Evolutionary conservation across 495 filamentous ascomycete species (phyloP), one percentile per base, ranked within the genome.

Genomic region (Tuber borchii): DNA sequence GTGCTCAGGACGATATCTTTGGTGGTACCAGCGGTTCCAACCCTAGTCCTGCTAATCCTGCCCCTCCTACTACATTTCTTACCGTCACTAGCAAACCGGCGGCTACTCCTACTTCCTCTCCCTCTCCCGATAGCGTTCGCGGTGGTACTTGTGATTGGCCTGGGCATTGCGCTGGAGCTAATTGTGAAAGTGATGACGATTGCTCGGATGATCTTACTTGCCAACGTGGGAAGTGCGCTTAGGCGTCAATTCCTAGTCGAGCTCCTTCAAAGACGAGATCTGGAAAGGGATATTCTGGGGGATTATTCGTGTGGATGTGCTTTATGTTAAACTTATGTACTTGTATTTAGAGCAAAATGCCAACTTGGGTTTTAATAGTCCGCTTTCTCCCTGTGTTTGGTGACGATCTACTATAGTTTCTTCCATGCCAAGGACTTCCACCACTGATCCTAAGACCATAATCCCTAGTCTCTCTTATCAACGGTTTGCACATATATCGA

Each of bases 1-100:
- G 87, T 42, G 82, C 87, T 4, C 87, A 88, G 77, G 84, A 84
- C 42, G 87, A 87, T 72, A 87, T 87, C 72, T 87, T 87, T 71
- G 79, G 4, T 0, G 73, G 73, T 6, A 16, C 51, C 40, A 34
- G 56, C 56, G 26, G 56, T 65, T 65, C 56, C 56, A 65, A 65
- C 4, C 56, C 56, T 16, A 26, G 12, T 31, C 26, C 56, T 14
- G 14, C 51, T 14, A 2, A 0, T 4, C 14, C 56, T 31, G 26
- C 56, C 51, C n/a, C 73, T 45, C n/a, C 70, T 46, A 48, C 76
- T 6, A 72, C 76, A 0, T 20, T 71, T 17, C 14, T 61, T 5
- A 75, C 48, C 20, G 46, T 71, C 14, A 75, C 70, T 20, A 43
- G 43, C 7, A 61, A 51, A 26, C 31, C 72, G 12, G 45, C 48